phyloP scores from a whole-genome alignment of 202 grass and related monocot species.

The Dendrocalamus latiflorus region DNA sequence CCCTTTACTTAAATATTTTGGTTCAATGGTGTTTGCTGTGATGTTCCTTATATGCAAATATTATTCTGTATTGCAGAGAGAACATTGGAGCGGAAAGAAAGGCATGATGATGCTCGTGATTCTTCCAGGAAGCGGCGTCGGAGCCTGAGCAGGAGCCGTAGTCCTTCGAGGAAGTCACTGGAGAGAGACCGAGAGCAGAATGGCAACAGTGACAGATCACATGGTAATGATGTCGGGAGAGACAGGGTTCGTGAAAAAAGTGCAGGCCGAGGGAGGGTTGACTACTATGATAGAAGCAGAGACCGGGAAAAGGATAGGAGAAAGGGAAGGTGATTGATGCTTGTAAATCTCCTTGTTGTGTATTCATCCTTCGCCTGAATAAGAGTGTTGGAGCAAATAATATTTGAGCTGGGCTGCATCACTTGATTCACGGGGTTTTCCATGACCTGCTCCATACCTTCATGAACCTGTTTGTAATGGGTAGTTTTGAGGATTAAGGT shows the following conservation, averaged over 20 bases:
- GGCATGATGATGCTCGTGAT: slow-evolving; percentile 37
- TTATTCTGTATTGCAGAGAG: slow-evolving; percentile 41
- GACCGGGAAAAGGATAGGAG: slow-evolving; percentile 68
- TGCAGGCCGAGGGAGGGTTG: slow-evolving; percentile 51
- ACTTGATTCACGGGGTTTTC: neutral
- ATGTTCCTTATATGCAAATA: neutral
- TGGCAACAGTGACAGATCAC: slow-evolving; percentile 48
- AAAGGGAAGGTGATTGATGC: slow-evolving; percentile 48
- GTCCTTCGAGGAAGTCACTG: slow-evolving; percentile 62
- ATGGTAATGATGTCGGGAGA: slow-evolving; percentile 45
- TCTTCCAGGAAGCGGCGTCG: slow-evolving; percentile 54
- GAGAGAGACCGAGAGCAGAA: slow-evolving; percentile 67
- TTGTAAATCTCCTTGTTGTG: neutral
- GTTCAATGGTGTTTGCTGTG: neutral
- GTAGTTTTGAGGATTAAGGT: slow-evolving; percentile 6
- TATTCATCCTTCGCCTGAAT: slow-evolving; percentile 1
- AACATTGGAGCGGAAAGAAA: slow-evolving; percentile 63
- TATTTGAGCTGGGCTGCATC: slow-evolving; percentile 4
- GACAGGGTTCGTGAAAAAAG: slow-evolving; percentile 60
- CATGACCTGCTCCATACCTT: neutral
- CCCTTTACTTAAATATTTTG: neutral
- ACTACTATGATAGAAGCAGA: slow-evolving; percentile 43
- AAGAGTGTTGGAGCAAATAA: neutral
- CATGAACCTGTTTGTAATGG: neutral
- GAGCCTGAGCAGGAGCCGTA: slow-evolving; percentile 65